Base-by-base conservation (phyloP, 2,329 filamentous ascomycete genomes). In the Sporothrix schenckii region DNA sequence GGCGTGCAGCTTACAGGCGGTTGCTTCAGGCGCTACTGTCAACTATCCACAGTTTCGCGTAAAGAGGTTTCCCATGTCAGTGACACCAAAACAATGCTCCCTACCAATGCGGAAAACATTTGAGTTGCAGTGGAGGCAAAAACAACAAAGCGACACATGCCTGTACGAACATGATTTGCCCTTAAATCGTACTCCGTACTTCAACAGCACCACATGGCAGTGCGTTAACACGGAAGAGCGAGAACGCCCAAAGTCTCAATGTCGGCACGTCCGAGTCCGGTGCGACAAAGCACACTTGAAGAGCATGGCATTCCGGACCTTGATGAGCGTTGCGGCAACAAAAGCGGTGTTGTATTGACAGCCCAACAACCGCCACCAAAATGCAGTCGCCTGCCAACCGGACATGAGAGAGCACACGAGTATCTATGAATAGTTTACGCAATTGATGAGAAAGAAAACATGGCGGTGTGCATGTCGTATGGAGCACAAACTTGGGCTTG, bases 51-150 rank as follows among this genome's bases (percentile, higher is more conserved):
- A 27, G 7, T 58, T 30, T 58, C 53, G 66, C 41, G 66, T 68
- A 68, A 39, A 68, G 66, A 50, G 66, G 44, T 41, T 50, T 27
- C 24, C 39, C 58, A 63, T 14, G 56, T 27, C 5, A 24, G 10
- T 53, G n/a, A n/a, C 56, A 44, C 10, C 34, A 14, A 24, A 61
- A 34, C 34, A 34, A 34, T 9, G 34, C 34, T 34, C 14, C 2
- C 11, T 14, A 47, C 41, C 41, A 47, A 47, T 16, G 41, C 2
- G 4, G 34, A 47, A 13, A 11, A 47, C 3, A 9, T 13, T 19
- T 41, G 34, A 19, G 19, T 60, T 16, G 39, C 30, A 24, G 10
- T 24, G 34, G 53, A 4, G 27, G 24, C n/a, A 24, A 30, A 24
- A 30, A 56, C 24, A 16, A 19, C 24, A 27, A 24, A 56, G 53